These are phyloP conservation scores for Beauveria pseudobassiana DNA, from an alignment of 2,329 filamentous ascomycete genomes.

Conservation along the genomic window DNA sequence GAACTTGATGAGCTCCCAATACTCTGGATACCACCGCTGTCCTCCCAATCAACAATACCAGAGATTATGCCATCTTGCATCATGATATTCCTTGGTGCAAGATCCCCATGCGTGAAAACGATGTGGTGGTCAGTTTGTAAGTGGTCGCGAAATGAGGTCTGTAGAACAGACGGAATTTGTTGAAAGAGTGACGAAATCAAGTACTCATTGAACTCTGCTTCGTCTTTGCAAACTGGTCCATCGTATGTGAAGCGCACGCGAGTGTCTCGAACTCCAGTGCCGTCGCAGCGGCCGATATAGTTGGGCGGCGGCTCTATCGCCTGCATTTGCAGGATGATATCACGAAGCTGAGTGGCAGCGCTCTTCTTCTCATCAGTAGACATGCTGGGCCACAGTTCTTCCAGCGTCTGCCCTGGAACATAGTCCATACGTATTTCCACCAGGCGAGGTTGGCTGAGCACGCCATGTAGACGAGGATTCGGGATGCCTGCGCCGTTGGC, in stretches of 20 bases:
- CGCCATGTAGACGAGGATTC: constrained; percentile 17
- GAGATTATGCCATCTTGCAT: constrained; percentile 28
- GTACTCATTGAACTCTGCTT: constrained; percentile 21
- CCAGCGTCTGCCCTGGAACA: constrained; percentile 19
- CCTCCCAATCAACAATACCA: constrained; percentile 39
- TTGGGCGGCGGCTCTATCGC: constrained; percentile 16
- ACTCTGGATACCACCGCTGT: constrained; percentile 35
- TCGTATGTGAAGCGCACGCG: constrained; percentile 17
- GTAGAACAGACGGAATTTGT: constrained; percentile 15
- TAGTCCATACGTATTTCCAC: constrained; percentile 20
- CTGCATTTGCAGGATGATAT: constrained; percentile 20
- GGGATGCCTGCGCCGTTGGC: constrained; percentile 16
- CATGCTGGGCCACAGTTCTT: constrained; percentile 20
- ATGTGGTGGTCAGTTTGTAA: constrained; percentile 22
- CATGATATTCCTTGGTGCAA: constrained; percentile 38
- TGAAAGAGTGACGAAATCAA: constrained; percentile 15
- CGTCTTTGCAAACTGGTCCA: constrained; percentile 16
- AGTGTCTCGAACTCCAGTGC: constrained; percentile 20
- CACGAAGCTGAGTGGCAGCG: constrained; percentile 19
- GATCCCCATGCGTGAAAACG: constrained; percentile 44
- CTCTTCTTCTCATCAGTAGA: constrained; percentile 16
- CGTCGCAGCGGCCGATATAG: constrained; percentile 21
- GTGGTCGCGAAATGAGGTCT: constrained; percentile 17
- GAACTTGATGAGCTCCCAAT: constrained; percentile 24
- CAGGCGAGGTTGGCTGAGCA: not conserved